Evolutionary conservation across 1,284 basidiomycete genomes (phyloP).

Genomic region (Ganoderma resinaceum): DNA sequence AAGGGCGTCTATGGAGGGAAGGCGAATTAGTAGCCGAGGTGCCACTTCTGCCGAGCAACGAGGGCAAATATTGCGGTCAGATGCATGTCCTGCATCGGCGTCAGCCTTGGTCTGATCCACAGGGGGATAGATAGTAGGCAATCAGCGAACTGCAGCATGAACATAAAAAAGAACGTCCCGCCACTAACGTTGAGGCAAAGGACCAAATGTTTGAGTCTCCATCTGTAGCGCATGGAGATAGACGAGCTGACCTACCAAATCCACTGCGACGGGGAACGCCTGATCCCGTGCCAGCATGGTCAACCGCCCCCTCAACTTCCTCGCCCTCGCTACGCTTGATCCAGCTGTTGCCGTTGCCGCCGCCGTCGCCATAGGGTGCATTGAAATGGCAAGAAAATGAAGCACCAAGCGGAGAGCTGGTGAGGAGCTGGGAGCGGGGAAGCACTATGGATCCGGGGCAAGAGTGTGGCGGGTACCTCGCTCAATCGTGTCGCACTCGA

Average conservation of each 20-base stretch:
- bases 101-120: neutral
- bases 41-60: conserved; percentile 22
- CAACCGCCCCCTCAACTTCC: conserved; percentile 8
- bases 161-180: conserved; percentile 13
- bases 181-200: conserved; percentile 8
- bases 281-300: conserved; percentile 14
- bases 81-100: conserved; percentile 17
- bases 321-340: neutral
- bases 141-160: conserved; percentile 20
- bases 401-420: neutral
- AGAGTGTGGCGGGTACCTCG: neutral
- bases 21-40: conserved; percentile 23
- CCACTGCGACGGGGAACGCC: conserved; percentile 17
- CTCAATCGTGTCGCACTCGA: too few relatives aligned
- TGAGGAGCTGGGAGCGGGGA: neutral
- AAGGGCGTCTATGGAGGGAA: conserved; percentile 1
- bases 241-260: conserved; percentile 12
- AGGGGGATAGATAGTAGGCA: conserved; percentile 3
- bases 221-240: neutral
- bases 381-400: neutral
- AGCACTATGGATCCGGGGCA: neutral
- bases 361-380: neutral
- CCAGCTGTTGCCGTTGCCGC: conserved; percentile 6
- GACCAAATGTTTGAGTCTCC: neutral
- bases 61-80: conserved; percentile 17